Percentiles rank a stretch among this genome's conserved stretches.
Evolutionary conservation across 805 yeast genomes (phyloP).

Genomic region (Komagataella populi): DNA sequence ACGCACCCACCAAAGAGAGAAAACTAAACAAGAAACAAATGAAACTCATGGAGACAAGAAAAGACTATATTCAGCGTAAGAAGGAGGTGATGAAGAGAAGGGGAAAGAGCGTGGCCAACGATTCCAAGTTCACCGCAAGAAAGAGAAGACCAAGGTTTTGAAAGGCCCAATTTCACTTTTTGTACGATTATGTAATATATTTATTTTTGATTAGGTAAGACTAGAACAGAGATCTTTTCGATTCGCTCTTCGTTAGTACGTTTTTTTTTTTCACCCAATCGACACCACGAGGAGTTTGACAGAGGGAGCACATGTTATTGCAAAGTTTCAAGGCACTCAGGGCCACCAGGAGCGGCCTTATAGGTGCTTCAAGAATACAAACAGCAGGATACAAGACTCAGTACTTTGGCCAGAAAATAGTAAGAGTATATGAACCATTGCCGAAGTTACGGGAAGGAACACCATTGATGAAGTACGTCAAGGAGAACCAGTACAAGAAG

Average conservation of each 20-base stretch:
- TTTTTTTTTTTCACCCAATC: background rate
- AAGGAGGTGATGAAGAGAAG: constrained; percentile 86
- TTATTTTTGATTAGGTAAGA: background rate
- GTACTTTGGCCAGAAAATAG: background rate
- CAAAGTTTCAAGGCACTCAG: background rate
- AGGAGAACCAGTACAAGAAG: constrained; percentile 34
- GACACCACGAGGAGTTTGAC: background rate
- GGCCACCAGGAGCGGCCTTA: background rate
- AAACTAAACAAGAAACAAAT: constrained; percentile 30
- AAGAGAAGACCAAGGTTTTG: constrained; percentile 55
- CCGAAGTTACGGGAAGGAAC: constrained; percentile 34
- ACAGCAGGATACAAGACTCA: background rate
- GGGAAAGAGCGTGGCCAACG: constrained; percentile 80
- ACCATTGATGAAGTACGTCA: constrained; percentile 28
- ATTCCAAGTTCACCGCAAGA: constrained; percentile 87
- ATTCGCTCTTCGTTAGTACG: background rate
- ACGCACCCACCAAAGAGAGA: constrained; percentile 27
- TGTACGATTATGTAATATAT: background rate
- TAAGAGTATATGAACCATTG: constrained; percentile 32
- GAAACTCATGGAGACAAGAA: constrained; percentile 56
- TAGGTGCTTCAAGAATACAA: background rate
- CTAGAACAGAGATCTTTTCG: background rate
- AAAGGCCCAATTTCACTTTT: background rate
- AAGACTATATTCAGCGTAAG: constrained; percentile 78
- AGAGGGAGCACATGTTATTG: background rate